These are phyloP conservation scores for Plasmodium knowlesi DNA, from an alignment of 169 alveolate species.

Conservation along the genomic window DNA sequence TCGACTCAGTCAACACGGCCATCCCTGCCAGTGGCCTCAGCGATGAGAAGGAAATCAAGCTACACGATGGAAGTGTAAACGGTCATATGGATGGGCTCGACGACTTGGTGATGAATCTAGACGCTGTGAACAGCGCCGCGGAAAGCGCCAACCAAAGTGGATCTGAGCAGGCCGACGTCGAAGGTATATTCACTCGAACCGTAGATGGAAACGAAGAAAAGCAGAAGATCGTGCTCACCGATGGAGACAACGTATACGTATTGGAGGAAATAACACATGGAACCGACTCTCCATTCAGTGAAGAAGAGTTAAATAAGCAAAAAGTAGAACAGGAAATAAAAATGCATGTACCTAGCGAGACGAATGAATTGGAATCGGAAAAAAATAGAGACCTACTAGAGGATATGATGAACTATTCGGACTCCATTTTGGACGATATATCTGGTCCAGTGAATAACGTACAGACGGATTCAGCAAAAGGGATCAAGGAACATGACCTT, in stretches of 20 bases:
- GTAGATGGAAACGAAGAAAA: conserved; percentile 14
- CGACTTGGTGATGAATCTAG: neutral
- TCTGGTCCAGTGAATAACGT: conserved; percentile 1
- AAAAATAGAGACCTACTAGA: neutral
- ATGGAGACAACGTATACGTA: conserved; percentile 51
- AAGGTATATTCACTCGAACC: neutral
- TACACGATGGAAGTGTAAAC: neutral
- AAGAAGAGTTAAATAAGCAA: conserved; percentile 16
- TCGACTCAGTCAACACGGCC: neutral
- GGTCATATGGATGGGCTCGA: neutral
- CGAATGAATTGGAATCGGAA: neutral
- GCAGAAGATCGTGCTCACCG: conserved; percentile 35
- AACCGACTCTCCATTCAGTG: neutral
- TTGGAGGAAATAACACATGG: conserved; percentile 27
- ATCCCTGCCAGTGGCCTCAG: neutral
- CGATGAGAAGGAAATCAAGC: conserved; percentile 5
- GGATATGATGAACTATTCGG: neutral
- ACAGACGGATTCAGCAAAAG: conserved; percentile 18
- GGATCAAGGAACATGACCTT: conserved; percentile 2
- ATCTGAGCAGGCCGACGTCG: neutral
- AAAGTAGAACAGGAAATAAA: conserved; percentile 23
- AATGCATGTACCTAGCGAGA: conserved; percentile 39
- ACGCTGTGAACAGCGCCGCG: neutral
- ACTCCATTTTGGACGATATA: neutral
- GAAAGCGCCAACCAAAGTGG: neutral